These are phyloP conservation scores for Penicillium nucicola DNA, from an alignment of 495 filamentous ascomycete genomes.

Conservation along the genomic window DNA sequence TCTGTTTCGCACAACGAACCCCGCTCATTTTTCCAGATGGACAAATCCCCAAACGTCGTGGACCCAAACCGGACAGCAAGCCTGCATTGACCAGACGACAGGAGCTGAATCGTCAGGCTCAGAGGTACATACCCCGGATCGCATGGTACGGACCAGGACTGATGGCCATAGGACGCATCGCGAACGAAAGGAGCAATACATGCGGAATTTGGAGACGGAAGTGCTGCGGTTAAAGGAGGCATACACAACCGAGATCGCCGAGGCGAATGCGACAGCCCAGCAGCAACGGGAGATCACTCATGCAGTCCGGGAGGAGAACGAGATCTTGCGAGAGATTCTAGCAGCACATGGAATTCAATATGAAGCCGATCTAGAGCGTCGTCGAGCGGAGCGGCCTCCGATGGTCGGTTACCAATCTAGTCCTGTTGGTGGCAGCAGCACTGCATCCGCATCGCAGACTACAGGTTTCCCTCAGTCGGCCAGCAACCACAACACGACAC, in stretches of 20 bases:
- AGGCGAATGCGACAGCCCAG: constrained; percentile 33
- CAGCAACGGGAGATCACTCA: constrained; percentile 44
- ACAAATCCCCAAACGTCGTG: constrained; percentile 80
- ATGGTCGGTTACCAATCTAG: constrained; percentile 25
- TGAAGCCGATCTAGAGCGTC: constrained; percentile 37
- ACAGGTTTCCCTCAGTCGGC: constrained; percentile 21
- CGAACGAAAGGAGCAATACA: constrained; percentile 94
- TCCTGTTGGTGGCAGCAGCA: constrained; percentile 34
- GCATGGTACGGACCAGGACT: constrained; percentile 3
- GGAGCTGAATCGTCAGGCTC: constrained; percentile 92
- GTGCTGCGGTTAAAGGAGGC: constrained; percentile 64
- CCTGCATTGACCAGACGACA: constrained; percentile 90
- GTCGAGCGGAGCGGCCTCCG: constrained; percentile 32
- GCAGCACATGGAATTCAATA: constrained; percentile 67
- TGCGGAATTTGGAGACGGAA: constrained; percentile 88
- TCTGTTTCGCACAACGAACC: neutral
- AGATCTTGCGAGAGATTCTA: constrained; percentile 70
- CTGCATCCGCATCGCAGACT: constrained; percentile 36
- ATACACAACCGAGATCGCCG: constrained; percentile 40
- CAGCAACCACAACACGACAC: constrained; percentile 32
- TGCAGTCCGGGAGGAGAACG: constrained; percentile 59
- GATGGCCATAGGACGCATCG: constrained; percentile 70
- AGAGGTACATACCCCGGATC: constrained; percentile 58
- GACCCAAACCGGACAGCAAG: constrained; percentile 95
- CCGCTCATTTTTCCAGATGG: constrained; percentile 56